Base-by-base conservation (phyloP, 345 rosid species). In the Moringa oleifera region DNA sequence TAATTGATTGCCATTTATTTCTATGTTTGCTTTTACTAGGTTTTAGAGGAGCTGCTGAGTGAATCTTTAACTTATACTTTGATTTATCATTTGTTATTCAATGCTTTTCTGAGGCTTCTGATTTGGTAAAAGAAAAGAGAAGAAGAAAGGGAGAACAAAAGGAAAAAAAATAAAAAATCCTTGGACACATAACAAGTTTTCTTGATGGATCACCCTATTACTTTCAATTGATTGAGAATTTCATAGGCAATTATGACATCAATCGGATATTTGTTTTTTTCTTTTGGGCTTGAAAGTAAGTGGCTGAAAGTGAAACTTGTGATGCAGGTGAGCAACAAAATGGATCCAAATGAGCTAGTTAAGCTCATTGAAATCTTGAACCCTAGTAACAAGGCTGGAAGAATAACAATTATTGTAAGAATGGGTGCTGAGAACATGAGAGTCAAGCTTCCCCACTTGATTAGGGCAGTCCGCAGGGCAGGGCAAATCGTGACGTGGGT, bases 401-500 rank as follows among this genome's bases (percentile, higher is more conserved):
- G 87, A 55, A 72, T 80, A 36, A 72, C 87, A 20, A 53, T 85
- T 15, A 85, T 85, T 25, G 75, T 72, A 45, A 77, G 87, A 76
- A 84, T 84, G 89, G 87, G 89, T 31, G 89, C 89, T 0, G 85
- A 84, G 61, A 84, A 79, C 73, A 77, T 81, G 83, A 79, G 83
- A 25, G 89, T 81, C 9, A 84, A 77, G 78, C 79, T 82, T 68
- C 87, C 87, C 0, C 81, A 80, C 52, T 67, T 85, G 61, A 66
- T 80, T 77, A 82, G 85, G 75, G 85, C 87, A 19, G 85, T 77
- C 24, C 77, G 87, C n/a, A 65, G 80, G 53, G 81, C 85, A 41
- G 90, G 87, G 55, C 81, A 82, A 63, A 67, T 82, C 37, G 87
- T 85, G 69, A 80, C 87, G 60, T 85, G 90, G 90, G 87, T 85